phyloP scores from a whole-genome alignment of 192 early-diverging fungal genomes.

The Umbelopsis ramanniana region DNA sequence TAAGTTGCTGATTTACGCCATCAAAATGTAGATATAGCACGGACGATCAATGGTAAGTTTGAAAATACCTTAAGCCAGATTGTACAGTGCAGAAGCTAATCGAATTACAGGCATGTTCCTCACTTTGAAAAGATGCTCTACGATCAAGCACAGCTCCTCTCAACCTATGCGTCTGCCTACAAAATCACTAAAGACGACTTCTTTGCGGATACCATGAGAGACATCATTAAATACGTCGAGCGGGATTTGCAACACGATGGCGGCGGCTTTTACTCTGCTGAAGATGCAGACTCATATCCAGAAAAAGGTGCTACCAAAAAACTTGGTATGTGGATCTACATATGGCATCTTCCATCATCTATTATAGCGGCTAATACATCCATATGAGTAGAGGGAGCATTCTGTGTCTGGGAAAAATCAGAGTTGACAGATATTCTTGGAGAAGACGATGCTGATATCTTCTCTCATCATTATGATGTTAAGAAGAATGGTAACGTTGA shows the following conservation, averaged over 20 bases:
- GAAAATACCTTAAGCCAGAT: not conserved
- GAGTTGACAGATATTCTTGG: constrained; percentile 52
- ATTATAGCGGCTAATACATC: too few relatives aligned
- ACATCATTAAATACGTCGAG: constrained; percentile 61
- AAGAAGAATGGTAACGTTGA: constrained; percentile 58
- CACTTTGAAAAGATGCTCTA: constrained; percentile 79
- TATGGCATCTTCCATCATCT: not conserved
- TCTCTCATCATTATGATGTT: constrained; percentile 55
- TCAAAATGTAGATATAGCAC: constrained; percentile 29
- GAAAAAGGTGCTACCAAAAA: constrained; percentile 44
- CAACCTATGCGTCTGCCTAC: constrained; percentile 49
- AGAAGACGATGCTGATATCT: constrained; percentile 40
- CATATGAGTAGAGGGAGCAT: constrained; percentile 59
- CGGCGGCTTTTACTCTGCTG: constrained; percentile 66
- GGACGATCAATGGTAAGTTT: constrained; percentile 29
- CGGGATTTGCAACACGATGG: constrained; percentile 51
- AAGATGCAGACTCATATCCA: constrained; percentile 68
- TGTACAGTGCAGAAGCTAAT: not conserved
- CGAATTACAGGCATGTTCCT: constrained; percentile 57
- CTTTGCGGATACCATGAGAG: constrained; percentile 49
- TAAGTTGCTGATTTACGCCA: too few relatives aligned
- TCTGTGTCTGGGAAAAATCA: constrained; percentile 61
- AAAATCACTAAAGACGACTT: constrained; percentile 50
- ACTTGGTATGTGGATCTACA: constrained; percentile 31
- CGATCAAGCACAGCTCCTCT: constrained; percentile 68